Percentiles rank a stretch among this genome's conserved stretches.
Conservation (phyloP, 768 basidiomycete genomes). For the Amanita phalloides region DNA sequence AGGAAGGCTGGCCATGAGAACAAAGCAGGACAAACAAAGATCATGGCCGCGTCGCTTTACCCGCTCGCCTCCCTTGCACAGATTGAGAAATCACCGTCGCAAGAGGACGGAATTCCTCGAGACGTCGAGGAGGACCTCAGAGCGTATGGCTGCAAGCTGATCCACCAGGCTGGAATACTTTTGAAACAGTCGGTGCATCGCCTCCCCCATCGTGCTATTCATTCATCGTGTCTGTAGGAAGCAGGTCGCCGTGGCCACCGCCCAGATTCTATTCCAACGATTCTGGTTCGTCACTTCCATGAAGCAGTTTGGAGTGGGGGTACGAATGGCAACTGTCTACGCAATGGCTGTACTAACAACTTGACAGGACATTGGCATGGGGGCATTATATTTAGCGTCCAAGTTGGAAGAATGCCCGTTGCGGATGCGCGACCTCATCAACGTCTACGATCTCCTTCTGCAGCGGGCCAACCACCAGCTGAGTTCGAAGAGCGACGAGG, state of each 20-base stretch:
- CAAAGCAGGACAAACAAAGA: background rate
- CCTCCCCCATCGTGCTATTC: background rate
- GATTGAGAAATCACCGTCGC: constrained; percentile 70
- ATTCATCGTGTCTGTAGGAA: constrained; percentile 41
- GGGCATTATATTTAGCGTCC: constrained; percentile 78
- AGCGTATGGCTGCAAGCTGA: constrained; percentile 86
- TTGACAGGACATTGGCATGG: constrained; percentile 75
- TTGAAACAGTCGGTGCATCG: constrained; percentile 64
- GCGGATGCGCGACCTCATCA: constrained; percentile 89
- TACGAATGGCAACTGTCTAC: constrained; percentile 28
- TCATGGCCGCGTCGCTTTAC: constrained; percentile 44
- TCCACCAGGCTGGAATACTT: constrained; percentile 89
- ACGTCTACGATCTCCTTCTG: constrained; percentile 84
- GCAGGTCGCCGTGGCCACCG: constrained; percentile 94
- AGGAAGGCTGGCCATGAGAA: constrained; percentile 28
- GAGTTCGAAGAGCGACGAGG: constrained; percentile 19
- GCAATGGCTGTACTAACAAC: constrained; percentile 4
- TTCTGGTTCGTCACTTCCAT: constrained; percentile 96
- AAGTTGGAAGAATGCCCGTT: constrained; percentile 90
- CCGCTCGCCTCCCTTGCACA: constrained; percentile 80
- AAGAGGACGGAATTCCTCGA: constrained; percentile 68
- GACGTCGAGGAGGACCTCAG: constrained; percentile 84
- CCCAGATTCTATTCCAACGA: constrained; percentile 91
- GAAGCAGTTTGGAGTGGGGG: constrained; percentile 90
- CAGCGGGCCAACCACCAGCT: constrained; percentile 56